Evolutionary conservation across 2,329 filamentous ascomycete genomes (phyloP).

Genomic region (Eurotiales sp.): DNA sequence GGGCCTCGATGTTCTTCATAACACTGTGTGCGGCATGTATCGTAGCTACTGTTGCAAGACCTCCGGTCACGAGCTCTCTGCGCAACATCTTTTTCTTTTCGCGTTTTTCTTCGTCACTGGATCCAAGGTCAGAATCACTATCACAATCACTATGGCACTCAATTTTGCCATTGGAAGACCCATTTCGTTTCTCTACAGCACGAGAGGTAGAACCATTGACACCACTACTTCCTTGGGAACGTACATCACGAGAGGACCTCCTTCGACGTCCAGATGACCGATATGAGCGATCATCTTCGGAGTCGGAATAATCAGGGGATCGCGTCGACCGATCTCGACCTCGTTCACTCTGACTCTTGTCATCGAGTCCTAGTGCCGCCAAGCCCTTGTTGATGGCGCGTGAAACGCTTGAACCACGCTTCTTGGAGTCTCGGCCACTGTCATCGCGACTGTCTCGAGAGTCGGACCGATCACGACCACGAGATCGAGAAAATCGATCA

Average conservation of each 20-base stretch:
- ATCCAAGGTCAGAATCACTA: slow-evolving; percentile 51
- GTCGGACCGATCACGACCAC: slow-evolving; percentile 40
- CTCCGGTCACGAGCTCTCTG: slow-evolving; percentile 63
- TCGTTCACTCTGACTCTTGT: slow-evolving; percentile 29
- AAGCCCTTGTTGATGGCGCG: slow-evolving; percentile 44
- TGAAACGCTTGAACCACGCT: slow-evolving; percentile 45
- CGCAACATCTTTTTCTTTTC: slow-evolving; percentile 61
- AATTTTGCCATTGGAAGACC: slow-evolving; percentile 11
- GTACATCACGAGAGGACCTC: slow-evolving; percentile 43
- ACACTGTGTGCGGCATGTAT: slow-evolving; percentile 66
- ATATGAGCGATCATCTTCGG: slow-evolving; percentile 37
- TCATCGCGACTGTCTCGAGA: slow-evolving; percentile 49
- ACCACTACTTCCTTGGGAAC: slow-evolving; percentile 26
- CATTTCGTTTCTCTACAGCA: slow-evolving; percentile 1
- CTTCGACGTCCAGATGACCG: slow-evolving; percentile 27
- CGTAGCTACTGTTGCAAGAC: slow-evolving; percentile 64
- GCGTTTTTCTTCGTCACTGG: slow-evolving; percentile 61
- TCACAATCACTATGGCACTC: slow-evolving; percentile 21
- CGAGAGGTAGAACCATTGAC: slow-evolving; percentile 25
- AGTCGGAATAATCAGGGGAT: slow-evolving; percentile 38
- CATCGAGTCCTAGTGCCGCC: slow-evolving; percentile 41
- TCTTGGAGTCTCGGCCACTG: slow-evolving; percentile 38
- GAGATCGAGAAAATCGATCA: slow-evolving; percentile 41
- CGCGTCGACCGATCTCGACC: slow-evolving; percentile 28
- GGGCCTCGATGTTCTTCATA: slow-evolving; percentile 61